phyloP scores from a whole-genome alignment of 495 filamentous ascomycete genomes.

The Xylaria palmicola region DNA sequence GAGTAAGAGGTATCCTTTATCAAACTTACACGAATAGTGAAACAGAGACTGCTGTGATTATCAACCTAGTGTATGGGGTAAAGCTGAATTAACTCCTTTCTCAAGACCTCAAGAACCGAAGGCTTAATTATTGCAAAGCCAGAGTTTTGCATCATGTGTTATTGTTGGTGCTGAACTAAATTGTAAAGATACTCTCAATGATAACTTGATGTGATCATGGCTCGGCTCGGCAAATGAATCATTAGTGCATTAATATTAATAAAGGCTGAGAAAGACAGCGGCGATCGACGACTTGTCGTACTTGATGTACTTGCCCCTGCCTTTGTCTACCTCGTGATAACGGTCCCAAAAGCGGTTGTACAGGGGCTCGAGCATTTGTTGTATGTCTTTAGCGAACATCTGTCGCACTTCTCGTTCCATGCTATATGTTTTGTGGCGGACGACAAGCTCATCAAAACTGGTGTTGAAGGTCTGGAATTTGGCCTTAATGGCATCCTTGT shows the following conservation, averaged over 20 bases:
- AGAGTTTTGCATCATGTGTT: background rate
- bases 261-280: constrained; percentile 52
- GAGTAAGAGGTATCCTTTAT: constrained; percentile 6
- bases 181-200: background rate
- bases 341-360: constrained; percentile 96
- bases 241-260: constrained; percentile 24
- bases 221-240: background rate
- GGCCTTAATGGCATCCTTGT: constrained; percentile 92
- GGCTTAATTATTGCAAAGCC: background rate
- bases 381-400: constrained; percentile 76
- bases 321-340: constrained; percentile 97
- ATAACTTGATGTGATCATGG: background rate
- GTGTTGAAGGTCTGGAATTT: constrained; percentile 90
- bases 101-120: background rate
- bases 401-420: constrained; percentile 88
- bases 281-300: constrained; percentile 77
- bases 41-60: background rate
- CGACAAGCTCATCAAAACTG: constrained; percentile 82
- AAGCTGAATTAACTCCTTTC: background rate
- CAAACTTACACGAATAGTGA: background rate
- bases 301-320: constrained; percentile 94
- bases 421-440: constrained; percentile 71
- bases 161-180: background rate
- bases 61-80: no score
- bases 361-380: constrained; percentile 86